phyloP scores from a whole-genome alignment of 345 rosid genomes.

The Aegle marmelos region DNA sequence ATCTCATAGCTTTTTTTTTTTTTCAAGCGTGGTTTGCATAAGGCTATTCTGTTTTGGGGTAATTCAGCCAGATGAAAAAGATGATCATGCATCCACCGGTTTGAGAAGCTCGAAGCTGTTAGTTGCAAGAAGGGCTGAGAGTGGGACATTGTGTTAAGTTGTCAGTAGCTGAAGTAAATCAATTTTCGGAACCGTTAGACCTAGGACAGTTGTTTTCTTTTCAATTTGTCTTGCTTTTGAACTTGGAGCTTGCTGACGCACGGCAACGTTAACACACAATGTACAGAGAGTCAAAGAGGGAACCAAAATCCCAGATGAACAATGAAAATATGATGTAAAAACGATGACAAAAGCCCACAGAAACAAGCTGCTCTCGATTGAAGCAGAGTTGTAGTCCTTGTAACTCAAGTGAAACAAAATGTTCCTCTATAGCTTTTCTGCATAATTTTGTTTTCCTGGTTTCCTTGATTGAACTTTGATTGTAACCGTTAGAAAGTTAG shows the following conservation, averaged over 20 bases:
- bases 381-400: background rate
- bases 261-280: background rate
- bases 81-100: background rate
- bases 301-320: background rate
- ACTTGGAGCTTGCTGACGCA: conserved; percentile 8
- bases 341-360: background rate
- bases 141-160: background rate
- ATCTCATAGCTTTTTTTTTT: background rate
- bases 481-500: no score
- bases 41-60: background rate
- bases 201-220: background rate
- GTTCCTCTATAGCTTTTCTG: no score
- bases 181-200: background rate
- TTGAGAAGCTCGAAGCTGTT: conserved; percentile 7
- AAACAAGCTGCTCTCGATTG: background rate
- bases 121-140: background rate
- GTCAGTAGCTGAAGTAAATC: conserved; percentile 5
- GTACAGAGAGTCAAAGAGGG: conserved; percentile 17
- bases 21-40: background rate
- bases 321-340: conserved; percentile 2
- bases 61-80: background rate
- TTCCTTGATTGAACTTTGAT: no score
- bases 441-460: no score
- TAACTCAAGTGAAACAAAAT: no score
- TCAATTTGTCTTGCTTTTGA: background rate